A percentile compares a stretch with the other conserved stretches of the same genome.
These are phyloP conservation scores for Thelonectria olida DNA, from an alignment of 2,329 filamentous ascomycete genomes.

Conservation along the genomic window DNA sequence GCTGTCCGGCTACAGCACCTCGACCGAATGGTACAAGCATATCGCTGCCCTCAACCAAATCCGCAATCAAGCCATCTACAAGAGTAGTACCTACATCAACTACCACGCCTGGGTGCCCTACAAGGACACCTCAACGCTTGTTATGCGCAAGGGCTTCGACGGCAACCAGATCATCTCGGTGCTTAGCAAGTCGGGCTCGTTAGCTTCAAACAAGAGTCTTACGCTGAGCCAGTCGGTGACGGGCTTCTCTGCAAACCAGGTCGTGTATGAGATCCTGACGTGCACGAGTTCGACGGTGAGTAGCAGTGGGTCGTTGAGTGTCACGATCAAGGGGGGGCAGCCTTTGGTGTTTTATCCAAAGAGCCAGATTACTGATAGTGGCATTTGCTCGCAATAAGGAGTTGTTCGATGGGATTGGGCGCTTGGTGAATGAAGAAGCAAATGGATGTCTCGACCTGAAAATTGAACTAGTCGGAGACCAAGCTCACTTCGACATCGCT, in stretches of 20 bases:
- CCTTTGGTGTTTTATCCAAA: slow-evolving; percentile 26
- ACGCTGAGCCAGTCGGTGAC: slow-evolving; percentile 7
- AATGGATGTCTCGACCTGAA: too few species aligned
- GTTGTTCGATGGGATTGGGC: neutral
- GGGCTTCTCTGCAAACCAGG: slow-evolving; percentile 20
- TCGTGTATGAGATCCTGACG: slow-evolving; percentile 16
- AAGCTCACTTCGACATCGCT: too few species aligned
- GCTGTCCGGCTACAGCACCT: slow-evolving; percentile 19
- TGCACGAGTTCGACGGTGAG: slow-evolving; percentile 12
- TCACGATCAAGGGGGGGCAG: slow-evolving; percentile 22
- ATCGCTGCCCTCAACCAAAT: slow-evolving; percentile 25
- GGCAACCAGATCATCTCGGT: slow-evolving; percentile 29
- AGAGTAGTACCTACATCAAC: slow-evolving; percentile 22
- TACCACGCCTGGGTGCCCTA: slow-evolving; percentile 28
- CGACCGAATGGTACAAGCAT: slow-evolving; percentile 19
- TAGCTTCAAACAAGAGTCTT: slow-evolving; percentile 14
- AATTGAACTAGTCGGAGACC: too few species aligned
- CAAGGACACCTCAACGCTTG: slow-evolving; percentile 13
- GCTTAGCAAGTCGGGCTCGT: slow-evolving; percentile 22
- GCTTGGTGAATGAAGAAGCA: neutral
- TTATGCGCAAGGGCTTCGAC: slow-evolving; percentile 24
- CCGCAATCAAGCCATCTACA: slow-evolving; percentile 27
- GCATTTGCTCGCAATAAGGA: slow-evolving; percentile 17
- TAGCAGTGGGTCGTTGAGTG: slow-evolving; percentile 14
- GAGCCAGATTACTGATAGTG: slow-evolving; percentile 19